Evolutionary conservation across 306 rosid genomes (phyloP), one percentile per base, ranked within the genome.

Genomic region (Lotus japonicus): DNA sequence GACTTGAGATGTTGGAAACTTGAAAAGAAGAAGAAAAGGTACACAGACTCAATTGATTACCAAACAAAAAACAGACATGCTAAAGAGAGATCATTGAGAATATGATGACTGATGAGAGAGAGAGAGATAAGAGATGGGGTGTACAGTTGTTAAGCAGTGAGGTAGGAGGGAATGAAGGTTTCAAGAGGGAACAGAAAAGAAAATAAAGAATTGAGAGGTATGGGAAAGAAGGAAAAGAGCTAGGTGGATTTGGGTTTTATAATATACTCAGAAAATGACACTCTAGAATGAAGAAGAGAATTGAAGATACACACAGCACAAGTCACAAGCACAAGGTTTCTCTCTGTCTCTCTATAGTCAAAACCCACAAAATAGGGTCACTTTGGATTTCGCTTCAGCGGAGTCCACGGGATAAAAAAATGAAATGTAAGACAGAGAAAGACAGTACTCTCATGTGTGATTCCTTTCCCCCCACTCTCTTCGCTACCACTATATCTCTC

Each of bases 201-300:
- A 16, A 44, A 19, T 9, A 14, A 50, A 4, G n/a, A 28, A 43
- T 23, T 61, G 81, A 76, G 70, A 16, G 71, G 76, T 10, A 33
- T 42, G 42, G 58, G 28, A 74, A 21, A 59, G 44, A 54, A 31
- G 36, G 36, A 43, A 54, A 62, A 70, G 14, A 41, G 62, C 60
- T 71, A 63, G 39, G 68, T 53, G 70, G 53, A 71, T 65, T 49
- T 70, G 78, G 72, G 76, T 70, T 71, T 77, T 77, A 81, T 80
- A 84, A 85, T 87, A 78, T 77, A n/a, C 64, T 83, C 8, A 79
- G 94, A 87, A 87, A 90, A 90, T 80, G 96, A 90, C 96, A 85
- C 70, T 21, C 26, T 84, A 75, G 84, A 81, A 74, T 7, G 42
- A 38, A 38, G 42, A 38, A 38, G 42, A 38, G 76, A 70, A 83